Evolutionary conservation across 139 green algal species (phyloP).

Genomic region (Tetradesmus lagerheimii): DNA sequence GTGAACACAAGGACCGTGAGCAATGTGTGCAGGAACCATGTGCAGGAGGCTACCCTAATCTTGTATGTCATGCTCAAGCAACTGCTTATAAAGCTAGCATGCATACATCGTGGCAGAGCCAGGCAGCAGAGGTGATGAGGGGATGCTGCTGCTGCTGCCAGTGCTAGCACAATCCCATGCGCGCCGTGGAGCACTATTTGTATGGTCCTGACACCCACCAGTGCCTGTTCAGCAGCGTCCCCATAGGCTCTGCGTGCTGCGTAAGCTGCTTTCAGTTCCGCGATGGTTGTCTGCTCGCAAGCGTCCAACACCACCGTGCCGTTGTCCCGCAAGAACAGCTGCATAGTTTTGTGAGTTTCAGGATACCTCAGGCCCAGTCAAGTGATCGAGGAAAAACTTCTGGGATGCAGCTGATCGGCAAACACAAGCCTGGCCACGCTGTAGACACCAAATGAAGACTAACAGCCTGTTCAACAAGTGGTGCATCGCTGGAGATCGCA

Average conservation of each 20-base stretch:
- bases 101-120: background rate
- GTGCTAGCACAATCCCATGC: background rate
- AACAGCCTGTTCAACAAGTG: too few relatives aligned
- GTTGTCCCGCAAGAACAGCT: constrained; percentile 31
- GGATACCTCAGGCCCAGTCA: background rate
- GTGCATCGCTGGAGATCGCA: too few relatives aligned
- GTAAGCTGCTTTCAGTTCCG: constrained; percentile 28
- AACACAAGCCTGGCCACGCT: too few relatives aligned
- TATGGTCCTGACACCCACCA: constrained; percentile 3
- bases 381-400: too few relatives aligned
- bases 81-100: background rate
- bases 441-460: too few relatives aligned
- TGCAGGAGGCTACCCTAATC: too few relatives aligned
- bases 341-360: background rate
- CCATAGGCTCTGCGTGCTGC: constrained; percentile 24
- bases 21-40: background rate
- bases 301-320: constrained; percentile 12
- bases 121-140: background rate
- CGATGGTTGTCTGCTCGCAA: background rate
- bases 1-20: background rate
- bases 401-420: background rate
- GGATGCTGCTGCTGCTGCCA: background rate
- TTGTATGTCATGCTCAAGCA: too few relatives aligned
- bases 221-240: background rate
- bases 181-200: background rate